These are phyloP conservation scores for Phycomyces nitens DNA, from an alignment of 192 early-diverging fungal genomes.

Conservation along the genomic window DNA sequence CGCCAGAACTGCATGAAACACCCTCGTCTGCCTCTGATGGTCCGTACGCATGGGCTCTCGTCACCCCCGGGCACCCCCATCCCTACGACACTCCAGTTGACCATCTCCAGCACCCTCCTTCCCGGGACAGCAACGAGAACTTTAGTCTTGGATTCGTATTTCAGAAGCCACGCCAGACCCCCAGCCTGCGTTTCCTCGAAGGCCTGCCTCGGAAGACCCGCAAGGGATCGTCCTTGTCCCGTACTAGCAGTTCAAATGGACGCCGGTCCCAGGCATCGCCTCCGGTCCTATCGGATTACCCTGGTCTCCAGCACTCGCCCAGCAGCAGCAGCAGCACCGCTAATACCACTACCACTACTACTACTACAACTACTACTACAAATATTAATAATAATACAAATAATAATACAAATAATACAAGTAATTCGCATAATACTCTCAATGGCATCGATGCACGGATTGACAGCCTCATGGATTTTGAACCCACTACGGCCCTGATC, in stretches of 20 bases:
- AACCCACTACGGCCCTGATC: not conserved
- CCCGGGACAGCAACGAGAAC: not conserved
- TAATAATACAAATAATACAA: too few relatives aligned
- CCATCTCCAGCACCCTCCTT: not conserved
- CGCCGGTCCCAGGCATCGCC: not conserved
- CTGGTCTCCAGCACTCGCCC: not conserved
- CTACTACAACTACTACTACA: not conserved
- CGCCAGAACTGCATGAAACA: not conserved
- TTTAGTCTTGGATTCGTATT: conserved; percentile 5
- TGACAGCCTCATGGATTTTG: not conserved
- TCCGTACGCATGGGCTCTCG: not conserved
- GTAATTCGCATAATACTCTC: too few relatives aligned
- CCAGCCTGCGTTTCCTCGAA: conserved; percentile 10
- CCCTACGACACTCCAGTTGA: not conserved
- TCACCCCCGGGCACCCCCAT: not conserved
- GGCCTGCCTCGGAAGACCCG: conserved; percentile 1
- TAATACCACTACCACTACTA: not conserved
- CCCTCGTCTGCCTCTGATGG: not conserved
- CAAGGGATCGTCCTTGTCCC: not conserved
- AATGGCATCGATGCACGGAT: too few relatives aligned
- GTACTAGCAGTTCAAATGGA: not conserved
- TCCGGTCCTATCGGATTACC: not conserved
- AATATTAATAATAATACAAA: too few relatives aligned
- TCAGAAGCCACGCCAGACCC: conserved; percentile 3
- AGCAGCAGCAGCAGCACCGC: not conserved